Base-by-base conservation (phyloP, 495 filamentous ascomycete species). In the Thermothielavioides terrestris region DNA sequence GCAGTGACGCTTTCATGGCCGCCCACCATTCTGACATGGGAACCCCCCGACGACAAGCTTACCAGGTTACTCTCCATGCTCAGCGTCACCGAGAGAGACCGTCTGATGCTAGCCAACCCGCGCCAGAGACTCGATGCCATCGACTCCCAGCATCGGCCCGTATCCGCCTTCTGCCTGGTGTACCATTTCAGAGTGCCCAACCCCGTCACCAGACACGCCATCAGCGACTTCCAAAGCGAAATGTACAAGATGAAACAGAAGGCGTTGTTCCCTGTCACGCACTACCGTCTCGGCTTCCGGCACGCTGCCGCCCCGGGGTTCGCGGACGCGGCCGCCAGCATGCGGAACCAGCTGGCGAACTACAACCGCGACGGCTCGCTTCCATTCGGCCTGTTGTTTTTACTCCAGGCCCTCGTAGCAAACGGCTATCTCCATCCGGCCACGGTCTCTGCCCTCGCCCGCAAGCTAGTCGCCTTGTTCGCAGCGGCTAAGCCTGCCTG, bases 321-420 rank as follows among this genome's bases (percentile, higher is more conserved):
- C 52, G 17, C 9, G 6, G 48, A 51, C 6, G 50, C 48, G 1
- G 20, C 61, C 17, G 42, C 15, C 9, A 27, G 7, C 3, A 55
- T 73, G 21, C 55, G 42, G 17, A 17, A 4, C 1, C 28, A 49
- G 7, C 54, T 74, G 5, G 2, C 11, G 0, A 4, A 48, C 0
- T 62, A 48, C 49, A 42, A 35, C 30, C 17, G 9, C 14, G 34
- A 17, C 0, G 34, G 22, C 9, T 31, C 30, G 7, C 49, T 67
- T 23, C 71, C 63, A 0, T 73, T 66, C 42, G 64, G 50, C 15
- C 53, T 65, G 14, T 61, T 66, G 3, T 78, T 77, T 43, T 69
- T 80, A 42, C 62, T 80, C 3, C 70, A 80, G 42, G 73, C 70
- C 17, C 63, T 83, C 6, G 71, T 73, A 5, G 62, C 68, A 44